These are phyloP conservation scores for Cephaloascus albidus DNA, from an alignment of 805 yeast genomes.

Conservation along the genomic window DNA sequence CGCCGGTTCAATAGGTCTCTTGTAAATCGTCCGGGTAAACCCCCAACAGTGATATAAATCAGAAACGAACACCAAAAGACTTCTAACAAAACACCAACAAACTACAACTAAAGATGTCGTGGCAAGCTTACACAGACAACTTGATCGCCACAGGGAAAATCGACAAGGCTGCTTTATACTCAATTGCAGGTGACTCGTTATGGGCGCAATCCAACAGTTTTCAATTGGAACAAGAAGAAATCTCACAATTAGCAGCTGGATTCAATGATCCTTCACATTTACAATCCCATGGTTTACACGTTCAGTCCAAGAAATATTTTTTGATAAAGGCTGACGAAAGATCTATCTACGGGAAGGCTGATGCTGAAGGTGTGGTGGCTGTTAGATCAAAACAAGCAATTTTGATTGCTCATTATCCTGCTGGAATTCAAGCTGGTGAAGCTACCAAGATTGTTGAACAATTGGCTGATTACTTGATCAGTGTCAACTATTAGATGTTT, in stretches of 20 bases:
- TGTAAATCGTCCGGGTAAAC: too few relatives aligned
- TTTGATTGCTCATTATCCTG: slow-evolving; percentile 88
- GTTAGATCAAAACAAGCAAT: slow-evolving; percentile 94
- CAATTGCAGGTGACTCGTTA: slow-evolving; percentile 87
- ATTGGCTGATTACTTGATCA: slow-evolving; percentile 87
- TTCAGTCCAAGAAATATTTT: slow-evolving; percentile 81
- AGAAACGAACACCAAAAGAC: too few relatives aligned
- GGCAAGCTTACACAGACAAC: slow-evolving; percentile 87
- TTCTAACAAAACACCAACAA: too few relatives aligned
- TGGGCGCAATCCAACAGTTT: slow-evolving; percentile 85
- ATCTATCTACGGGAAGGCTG: slow-evolving; percentile 87
- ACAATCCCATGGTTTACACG: slow-evolving; percentile 81
- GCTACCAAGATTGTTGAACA: slow-evolving; percentile 94
- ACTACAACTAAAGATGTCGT: not conserved
- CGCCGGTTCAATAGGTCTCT: too few relatives aligned
- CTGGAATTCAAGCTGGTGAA: slow-evolving; percentile 87
- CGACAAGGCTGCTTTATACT: slow-evolving; percentile 88
- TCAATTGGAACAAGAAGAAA: slow-evolving; percentile 58
- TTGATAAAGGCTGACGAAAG: slow-evolving; percentile 84
- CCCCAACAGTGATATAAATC: too few relatives aligned
- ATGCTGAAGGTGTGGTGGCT: slow-evolving; percentile 78
- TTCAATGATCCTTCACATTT: slow-evolving; percentile 70
- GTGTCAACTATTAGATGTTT: slow-evolving; percentile 59
- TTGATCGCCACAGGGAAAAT: slow-evolving; percentile 79
- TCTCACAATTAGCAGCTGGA: slow-evolving; percentile 65